A percentile compares a stretch with the other conserved stretches of the same genome.
phyloP scores from a whole-genome alignment of 2,329 filamentous ascomycete genomes.

The Zymoseptoria crescenta region DNA sequence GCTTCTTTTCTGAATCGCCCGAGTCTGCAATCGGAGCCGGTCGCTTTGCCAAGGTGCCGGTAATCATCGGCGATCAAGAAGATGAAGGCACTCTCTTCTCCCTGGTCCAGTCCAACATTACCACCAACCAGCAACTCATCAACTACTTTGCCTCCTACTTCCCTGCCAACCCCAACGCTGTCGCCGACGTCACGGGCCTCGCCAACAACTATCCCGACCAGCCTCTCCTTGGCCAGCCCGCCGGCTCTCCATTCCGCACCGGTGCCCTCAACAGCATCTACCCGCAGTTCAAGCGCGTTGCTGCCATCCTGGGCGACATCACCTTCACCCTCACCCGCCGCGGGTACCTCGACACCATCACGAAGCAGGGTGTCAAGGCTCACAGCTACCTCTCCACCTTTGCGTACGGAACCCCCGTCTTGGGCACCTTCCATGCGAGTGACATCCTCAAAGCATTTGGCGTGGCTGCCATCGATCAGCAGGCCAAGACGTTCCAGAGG shows the following conservation, averaged over 20 bases:
- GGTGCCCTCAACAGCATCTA: constrained; percentile 60
- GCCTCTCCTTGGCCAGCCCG: constrained; percentile 35
- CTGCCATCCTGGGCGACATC: constrained; percentile 65
- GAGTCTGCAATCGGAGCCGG: constrained; percentile 49
- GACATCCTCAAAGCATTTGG: constrained; percentile 70
- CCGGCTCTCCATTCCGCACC: constrained; percentile 69
- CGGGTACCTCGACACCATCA: constrained; percentile 48
- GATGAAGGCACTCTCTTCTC: constrained; percentile 62
- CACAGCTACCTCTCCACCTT: constrained; percentile 75
- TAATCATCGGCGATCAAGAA: constrained; percentile 62
- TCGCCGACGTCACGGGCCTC: constrained; percentile 41
- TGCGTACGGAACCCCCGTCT: constrained; percentile 59
- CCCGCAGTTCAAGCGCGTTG: constrained; percentile 67
- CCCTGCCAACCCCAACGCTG: constrained; percentile 40
- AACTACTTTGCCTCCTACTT: constrained; percentile 55
- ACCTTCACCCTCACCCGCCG: constrained; percentile 67
- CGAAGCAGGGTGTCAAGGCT: constrained; percentile 45
- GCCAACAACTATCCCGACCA: constrained; percentile 56
- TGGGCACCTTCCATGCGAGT: constrained; percentile 66
- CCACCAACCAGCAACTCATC: constrained; percentile 50
- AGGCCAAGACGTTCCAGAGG: constrained; percentile 42
- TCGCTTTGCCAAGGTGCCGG: constrained; percentile 51
- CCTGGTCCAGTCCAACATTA: constrained; percentile 62
- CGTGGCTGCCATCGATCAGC: constrained; percentile 27
- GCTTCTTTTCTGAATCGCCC: constrained; percentile 52